Percentiles rank a stretch among this genome's conserved stretches.
phyloP scores from a whole-genome alignment of 2,329 filamentous ascomycete species.

The Xylariales sp. region DNA sequence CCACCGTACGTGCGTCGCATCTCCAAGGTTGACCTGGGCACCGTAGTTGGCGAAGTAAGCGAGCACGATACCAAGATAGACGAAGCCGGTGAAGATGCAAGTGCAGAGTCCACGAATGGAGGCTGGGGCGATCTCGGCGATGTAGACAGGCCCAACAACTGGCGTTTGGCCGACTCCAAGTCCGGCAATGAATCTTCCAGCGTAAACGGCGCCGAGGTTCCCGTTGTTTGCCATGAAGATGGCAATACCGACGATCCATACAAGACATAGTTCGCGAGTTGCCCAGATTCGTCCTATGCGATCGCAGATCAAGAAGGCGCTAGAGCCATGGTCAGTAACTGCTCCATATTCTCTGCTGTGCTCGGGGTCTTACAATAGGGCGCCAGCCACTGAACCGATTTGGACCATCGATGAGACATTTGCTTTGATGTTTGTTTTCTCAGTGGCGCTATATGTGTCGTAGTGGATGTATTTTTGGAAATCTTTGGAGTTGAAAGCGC shows the following conservation, averaged over 20 bases:
- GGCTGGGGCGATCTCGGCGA: constrained; percentile 67
- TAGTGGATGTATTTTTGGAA: constrained; percentile 59
- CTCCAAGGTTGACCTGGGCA: constrained; percentile 43
- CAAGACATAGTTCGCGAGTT: constrained; percentile 49
- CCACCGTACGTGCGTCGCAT: constrained; percentile 45
- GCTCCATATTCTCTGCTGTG: background rate
- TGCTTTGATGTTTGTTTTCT: constrained; percentile 63
- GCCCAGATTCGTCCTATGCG: constrained; percentile 60
- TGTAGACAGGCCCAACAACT: constrained; percentile 53
- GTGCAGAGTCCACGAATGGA: constrained; percentile 70
- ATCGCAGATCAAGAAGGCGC: constrained; percentile 55
- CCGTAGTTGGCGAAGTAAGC: constrained; percentile 74
- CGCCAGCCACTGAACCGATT: constrained; percentile 69
- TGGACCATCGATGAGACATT: constrained; percentile 82
- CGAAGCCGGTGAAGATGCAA: constrained; percentile 63
- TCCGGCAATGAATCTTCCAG: constrained; percentile 60
- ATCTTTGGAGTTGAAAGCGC: constrained; percentile 62
- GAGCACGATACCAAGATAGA: constrained; percentile 74
- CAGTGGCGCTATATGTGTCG: constrained; percentile 43
- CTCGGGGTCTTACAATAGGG: constrained; percentile 45
- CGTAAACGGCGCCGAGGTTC: constrained; percentile 54
- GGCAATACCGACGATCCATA: constrained; percentile 55
- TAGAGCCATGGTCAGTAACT: constrained; percentile 19
- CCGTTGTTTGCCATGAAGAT: constrained; percentile 55
- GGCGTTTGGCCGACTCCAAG: constrained; percentile 37